Base-by-base conservation (phyloP, 2,329 filamentous ascomycete genomes). In the Dactylellina leptospora region DNA sequence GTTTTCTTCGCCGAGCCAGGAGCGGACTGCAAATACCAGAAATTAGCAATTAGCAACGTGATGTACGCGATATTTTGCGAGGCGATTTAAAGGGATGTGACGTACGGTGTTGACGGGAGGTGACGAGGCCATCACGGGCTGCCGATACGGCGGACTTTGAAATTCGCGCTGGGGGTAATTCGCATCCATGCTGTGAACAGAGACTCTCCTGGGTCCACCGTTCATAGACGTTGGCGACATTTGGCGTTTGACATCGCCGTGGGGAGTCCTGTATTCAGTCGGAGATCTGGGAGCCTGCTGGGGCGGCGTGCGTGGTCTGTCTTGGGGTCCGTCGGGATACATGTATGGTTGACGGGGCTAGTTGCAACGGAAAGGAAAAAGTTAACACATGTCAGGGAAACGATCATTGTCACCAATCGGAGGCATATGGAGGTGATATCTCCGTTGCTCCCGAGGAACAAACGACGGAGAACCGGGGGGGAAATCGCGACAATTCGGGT, bases 201-300 rank as follows among this genome's bases (percentile, higher is more conserved):
- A 63, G 42, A 71, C 66, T 33, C 66, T 56, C 44, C 66, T 51
- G 28, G 66, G 66, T 42, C 66, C 66, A 28, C 58, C 66, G 25
- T 66, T 64, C 2, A 66, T 28, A 13, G 69, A 66, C 13, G 42
- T 61, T 8, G 69, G 69, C 16, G 69, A 73, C 69, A 64, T 73
- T 28, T 64, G 69, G 28, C 61, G 60, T 60, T 66, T 64, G 27
- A 42, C 40, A 48, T 64, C 59, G 47, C 28, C 47, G 36, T 73
- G 69, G 20, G 69, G 69, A 16, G 59, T 64, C 28, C 61, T 54
- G 16, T 66, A 64, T 38, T 73, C 69, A 6, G 55, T 61, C 28
- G 69, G 69, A 10, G 69, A 73, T 55, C 69, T 66, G 51, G 66
- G 66, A 33, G 53, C 50, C 60, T 64, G 61, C 60, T 64, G 61